Conservation (phyloP, 306 rosid species). For the Pyrus betulifolia region DNA sequence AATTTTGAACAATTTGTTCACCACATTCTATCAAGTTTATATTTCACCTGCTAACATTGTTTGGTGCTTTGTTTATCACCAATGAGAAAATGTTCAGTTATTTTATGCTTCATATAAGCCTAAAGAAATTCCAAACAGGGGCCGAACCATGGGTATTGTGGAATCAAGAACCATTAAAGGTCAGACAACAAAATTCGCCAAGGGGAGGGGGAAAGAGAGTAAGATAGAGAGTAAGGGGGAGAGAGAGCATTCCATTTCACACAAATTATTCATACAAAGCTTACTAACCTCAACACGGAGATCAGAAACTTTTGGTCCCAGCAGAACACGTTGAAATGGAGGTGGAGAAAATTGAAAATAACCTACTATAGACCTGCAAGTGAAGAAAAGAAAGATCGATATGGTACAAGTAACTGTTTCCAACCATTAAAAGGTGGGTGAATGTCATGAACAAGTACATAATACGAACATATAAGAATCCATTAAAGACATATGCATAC, state of each 20-base stretch:
- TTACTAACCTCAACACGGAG: conserved; percentile 36
- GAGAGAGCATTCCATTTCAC: neutral
- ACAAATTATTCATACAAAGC: neutral
- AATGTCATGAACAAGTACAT: neutral
- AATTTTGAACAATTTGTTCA: neutral
- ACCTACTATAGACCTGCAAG: conserved; percentile 55
- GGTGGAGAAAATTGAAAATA: conserved; percentile 76
- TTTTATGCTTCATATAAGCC: too few relatives aligned
- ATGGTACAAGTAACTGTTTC: neutral
- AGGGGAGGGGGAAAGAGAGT: neutral
- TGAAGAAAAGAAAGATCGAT: neutral
- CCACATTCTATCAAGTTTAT: neutral
- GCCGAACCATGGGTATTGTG: neutral
- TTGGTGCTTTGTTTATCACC: too few relatives aligned
- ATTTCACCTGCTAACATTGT: neutral
- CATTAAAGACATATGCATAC: neutral
- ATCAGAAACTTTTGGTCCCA: conserved; percentile 16
- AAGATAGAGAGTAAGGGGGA: neutral
- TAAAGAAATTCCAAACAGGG: neutral
- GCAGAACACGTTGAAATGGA: conserved; percentile 63
- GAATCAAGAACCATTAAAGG: neutral
- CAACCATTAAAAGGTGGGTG: neutral
- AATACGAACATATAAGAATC: neutral
- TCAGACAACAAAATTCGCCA: too few relatives aligned
- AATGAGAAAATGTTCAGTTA: too few relatives aligned